Percentiles rank a stretch among this genome's conserved stretches.
Evolutionary conservation across 78 protist species (phyloP).

Genomic region (Dictyostelium brefeldianum): DNA sequence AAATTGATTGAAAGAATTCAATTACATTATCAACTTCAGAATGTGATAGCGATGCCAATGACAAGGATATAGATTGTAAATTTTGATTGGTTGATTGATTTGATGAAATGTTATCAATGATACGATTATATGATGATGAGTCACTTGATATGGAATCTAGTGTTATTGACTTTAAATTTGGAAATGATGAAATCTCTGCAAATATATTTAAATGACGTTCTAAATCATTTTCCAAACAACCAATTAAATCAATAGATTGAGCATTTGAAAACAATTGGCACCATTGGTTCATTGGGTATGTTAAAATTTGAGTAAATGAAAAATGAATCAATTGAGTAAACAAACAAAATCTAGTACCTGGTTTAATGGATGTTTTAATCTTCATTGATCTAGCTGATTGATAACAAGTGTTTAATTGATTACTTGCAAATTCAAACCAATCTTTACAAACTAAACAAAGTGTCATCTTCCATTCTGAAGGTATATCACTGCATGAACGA

Average conservation of each 20-base stretch:
- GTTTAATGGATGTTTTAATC: neutral
- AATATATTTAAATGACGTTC: constrained; percentile 1
- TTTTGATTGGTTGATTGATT: neutral
- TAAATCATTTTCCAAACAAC: neutral
- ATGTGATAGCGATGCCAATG: neutral
- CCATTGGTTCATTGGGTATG: neutral
- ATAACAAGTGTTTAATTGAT: neutral
- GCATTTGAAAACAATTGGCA: neutral
- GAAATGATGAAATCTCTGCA: neutral
- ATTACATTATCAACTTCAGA: constrained; percentile 13
- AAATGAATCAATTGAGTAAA: neutral
- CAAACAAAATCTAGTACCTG: constrained; percentile 2
- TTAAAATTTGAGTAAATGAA: neutral
- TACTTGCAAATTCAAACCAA: neutral
- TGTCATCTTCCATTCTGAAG: constrained; percentile 10
- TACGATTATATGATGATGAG: neutral
- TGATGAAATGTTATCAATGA: neutral
- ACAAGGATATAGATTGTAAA: too few relatives aligned
- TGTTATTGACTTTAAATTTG: neutral
- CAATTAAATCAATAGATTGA: neutral
- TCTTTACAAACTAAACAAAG: constrained; percentile 1
- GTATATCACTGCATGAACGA: neutral
- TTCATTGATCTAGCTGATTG: neutral
- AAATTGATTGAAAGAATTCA: constrained; percentile 5
- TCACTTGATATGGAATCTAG: neutral